phyloP scores from a whole-genome alignment of 768 basidiomycete genomes.

The Inosperma sp. region DNA sequence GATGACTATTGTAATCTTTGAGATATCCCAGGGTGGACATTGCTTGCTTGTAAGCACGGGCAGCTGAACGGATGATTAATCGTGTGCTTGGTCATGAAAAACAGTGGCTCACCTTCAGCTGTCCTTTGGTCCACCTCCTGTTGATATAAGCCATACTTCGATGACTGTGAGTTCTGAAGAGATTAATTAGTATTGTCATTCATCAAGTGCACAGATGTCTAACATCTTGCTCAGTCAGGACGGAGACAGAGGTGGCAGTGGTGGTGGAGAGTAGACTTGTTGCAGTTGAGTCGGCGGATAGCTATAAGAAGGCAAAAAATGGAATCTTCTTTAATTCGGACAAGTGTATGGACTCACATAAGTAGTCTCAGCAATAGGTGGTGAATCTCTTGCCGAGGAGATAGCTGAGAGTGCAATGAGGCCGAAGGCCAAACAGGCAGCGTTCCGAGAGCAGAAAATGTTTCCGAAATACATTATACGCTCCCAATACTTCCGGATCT shows the following conservation, averaged over 20 bases:
- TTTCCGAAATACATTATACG: conserved; percentile 25
- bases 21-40: conserved; percentile 60
- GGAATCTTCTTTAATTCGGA: conserved; percentile 1
- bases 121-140: conserved; percentile 37
- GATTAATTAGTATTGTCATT: neutral
- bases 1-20: conserved; percentile 53
- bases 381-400: conserved; percentile 39
- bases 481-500: conserved; percentile 1
- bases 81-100: neutral
- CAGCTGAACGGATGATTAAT: conserved; percentile 40
- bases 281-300: conserved; percentile 17
- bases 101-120: conserved; percentile 44
- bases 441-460: conserved; percentile 39
- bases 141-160: conserved; percentile 26
- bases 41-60: conserved; percentile 74
- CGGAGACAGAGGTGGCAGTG: conserved; percentile 16
- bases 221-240: conserved; percentile 14
- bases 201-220: conserved; percentile 4
- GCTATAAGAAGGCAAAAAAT: conserved; percentile 14
- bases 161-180: conserved; percentile 12
- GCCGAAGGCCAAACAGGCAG: conserved; percentile 58
- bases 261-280: conserved; percentile 11
- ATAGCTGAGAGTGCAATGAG: conserved; percentile 49
- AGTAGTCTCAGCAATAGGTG: conserved; percentile 25
- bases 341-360: conserved; percentile 20